Percentiles rank a stretch among this genome's conserved stretches.
phyloP scores from a whole-genome alignment of 345 rosid genomes.

The Jatropha curcas region DNA sequence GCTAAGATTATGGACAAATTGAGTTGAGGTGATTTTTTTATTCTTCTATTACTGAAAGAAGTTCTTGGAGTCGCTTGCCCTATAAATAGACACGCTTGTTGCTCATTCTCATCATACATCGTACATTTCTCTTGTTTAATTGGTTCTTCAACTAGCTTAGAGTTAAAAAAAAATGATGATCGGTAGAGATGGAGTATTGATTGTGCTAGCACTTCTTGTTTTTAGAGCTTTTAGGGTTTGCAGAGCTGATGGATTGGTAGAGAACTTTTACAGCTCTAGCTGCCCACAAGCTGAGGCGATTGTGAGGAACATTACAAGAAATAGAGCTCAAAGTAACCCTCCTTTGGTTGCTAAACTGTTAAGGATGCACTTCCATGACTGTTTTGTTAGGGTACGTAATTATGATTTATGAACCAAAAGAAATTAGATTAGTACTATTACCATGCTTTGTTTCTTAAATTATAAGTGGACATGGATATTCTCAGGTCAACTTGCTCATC shows the following conservation, averaged over 20 bases:
- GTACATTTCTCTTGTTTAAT: not conserved
- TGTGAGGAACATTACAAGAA: constrained; percentile 5
- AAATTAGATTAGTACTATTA: too few relatives aligned
- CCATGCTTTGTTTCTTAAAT: too few relatives aligned
- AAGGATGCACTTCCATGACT: constrained; percentile 17
- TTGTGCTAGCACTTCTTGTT: not conserved
- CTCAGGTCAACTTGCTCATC: too few relatives aligned
- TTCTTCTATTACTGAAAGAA: too few relatives aligned
- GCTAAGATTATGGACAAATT: too few relatives aligned
- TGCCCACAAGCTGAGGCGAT: not conserved
- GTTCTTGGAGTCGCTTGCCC: too few relatives aligned
- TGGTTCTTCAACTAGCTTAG: not conserved
- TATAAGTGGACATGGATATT: too few relatives aligned
- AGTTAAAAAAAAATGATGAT: not conserved
- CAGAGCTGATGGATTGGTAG: not conserved
- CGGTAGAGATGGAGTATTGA: not conserved
- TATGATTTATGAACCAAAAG: too few relatives aligned
- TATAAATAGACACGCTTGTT: too few relatives aligned
- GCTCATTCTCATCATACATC: not conserved
- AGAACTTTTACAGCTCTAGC: not conserved
- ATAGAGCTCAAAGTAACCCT: not conserved
- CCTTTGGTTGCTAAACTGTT: constrained; percentile 12
- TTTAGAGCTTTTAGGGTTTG: not conserved
- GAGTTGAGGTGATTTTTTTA: too few relatives aligned
- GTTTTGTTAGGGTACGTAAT: constrained; percentile 12